Base-by-base conservation (phyloP, 2,329 filamentous ascomycete genomes). In the Pseudopithomyces chartarum region DNA sequence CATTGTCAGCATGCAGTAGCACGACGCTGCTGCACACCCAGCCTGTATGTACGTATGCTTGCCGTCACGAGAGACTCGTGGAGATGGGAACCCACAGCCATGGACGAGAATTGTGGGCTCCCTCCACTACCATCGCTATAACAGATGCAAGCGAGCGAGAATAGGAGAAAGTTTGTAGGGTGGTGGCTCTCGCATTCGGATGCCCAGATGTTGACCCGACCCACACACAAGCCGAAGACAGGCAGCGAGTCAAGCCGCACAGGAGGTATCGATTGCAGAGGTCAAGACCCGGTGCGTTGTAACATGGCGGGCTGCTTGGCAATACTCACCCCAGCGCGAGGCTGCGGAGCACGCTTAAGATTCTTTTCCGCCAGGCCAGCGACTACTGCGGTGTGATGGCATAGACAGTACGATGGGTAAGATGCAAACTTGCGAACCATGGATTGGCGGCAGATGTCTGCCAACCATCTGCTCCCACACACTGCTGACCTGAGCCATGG, bases 1-100 rank as follows among this genome's bases (percentile, higher is more conserved):
- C 50, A 56, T 57, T 56, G 57, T 52, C 26, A 39, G 15, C 38
- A 50, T 52, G 54, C 45, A 26, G 53, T 59, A 39, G 32, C 36
- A 56, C 53, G 5, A 17, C 48, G 26, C 23, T 22, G 38, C 38
- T 34, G 38, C 33, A 48, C 32, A n/a, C 11, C 23, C 23, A 17
- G 20, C 53, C 39, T 12, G 53, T 50, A 39, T 36, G 26, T 29
- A 29, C 26, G 26, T 29, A 29, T 8, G 26, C 26, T 8, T 29
- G 8, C 26, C 26, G 26, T 29, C 26, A 29, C 26, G 5, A 29
- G 26, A 29, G 26, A 8, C 26, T 29, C 26, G 26, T 29, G 26
- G 26, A 29, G 26, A 29, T 29, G 5, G 26, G 8, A 29, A 29
- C 26, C 26, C 26, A 8, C 26, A 4, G 26, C 26, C 26, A 29